phyloP scores from a whole-genome alignment of 495 filamentous ascomycete species.

The Chaetomium fimeti region DNA sequence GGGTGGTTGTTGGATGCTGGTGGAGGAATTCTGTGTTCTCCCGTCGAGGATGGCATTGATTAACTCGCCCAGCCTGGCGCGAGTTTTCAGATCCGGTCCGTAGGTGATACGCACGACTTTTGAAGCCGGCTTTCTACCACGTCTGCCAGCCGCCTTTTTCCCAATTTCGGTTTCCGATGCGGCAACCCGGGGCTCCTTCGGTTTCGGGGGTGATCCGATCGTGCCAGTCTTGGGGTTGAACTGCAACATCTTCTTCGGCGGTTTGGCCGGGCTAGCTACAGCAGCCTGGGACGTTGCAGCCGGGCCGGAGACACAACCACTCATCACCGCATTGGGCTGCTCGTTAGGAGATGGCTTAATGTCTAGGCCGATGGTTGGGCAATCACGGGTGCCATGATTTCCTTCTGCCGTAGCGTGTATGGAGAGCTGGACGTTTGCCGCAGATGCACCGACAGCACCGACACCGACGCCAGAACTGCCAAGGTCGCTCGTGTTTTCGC shows the following conservation, averaged over 20 bases:
- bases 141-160: slow-evolving; percentile 12
- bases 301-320: background rate
- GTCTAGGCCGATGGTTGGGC: background rate
- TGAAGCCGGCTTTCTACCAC: slow-evolving; percentile 21
- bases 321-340: background rate
- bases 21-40: background rate
- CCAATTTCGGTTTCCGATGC: background rate
- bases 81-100: slow-evolving; percentile 36
- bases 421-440: background rate
- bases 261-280: slow-evolving; percentile 27
- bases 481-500: background rate
- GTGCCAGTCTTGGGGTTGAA: slow-evolving; percentile 54
- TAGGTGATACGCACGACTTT: slow-evolving; percentile 39
- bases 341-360: background rate
- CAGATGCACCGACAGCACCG: too few species aligned
- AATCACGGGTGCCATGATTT: background rate
- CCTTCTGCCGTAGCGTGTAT: background rate
- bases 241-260: slow-evolving; percentile 47
- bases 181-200: slow-evolving; percentile 24
- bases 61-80: slow-evolving; percentile 34
- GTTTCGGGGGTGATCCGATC: slow-evolving; percentile 53
- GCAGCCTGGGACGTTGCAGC: background rate
- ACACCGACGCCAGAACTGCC: background rate
- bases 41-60: slow-evolving; percentile 38
- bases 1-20: slow-evolving; percentile 19